A percentile compares a stretch with the other conserved stretches of the same genome.
Evolutionary conservation across 352 stramenopile species (phyloP).

Genomic region (Phytophthora hibernalis): DNA sequence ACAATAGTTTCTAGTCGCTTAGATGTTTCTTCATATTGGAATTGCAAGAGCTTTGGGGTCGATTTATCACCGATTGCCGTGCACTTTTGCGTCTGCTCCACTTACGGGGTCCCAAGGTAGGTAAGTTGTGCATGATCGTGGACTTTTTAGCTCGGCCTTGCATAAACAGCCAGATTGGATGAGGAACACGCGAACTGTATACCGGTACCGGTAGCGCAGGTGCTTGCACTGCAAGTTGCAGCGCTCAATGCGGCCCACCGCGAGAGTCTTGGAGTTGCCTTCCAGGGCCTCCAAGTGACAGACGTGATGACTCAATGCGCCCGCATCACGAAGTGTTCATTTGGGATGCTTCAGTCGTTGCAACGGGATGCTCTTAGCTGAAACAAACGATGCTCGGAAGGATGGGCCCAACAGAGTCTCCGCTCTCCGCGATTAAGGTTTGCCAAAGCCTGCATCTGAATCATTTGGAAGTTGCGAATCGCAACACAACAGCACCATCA

Average conservation of each 20-base stretch:
- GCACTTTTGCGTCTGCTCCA: not conserved
- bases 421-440: constrained; percentile 5
- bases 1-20: not conserved
- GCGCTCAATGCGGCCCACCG: not conserved
- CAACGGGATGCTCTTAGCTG: constrained; percentile 10
- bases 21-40: not conserved
- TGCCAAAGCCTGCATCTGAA: constrained; percentile 1
- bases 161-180: constrained; percentile 29
- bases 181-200: constrained; percentile 30
- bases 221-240: too few relatives aligned
- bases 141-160: constrained; percentile 14
- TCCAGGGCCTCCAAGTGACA: not conserved
- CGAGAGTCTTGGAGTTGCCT: not conserved
- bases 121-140: constrained; percentile 5
- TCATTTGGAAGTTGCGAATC: too few relatives aligned
- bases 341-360: constrained; percentile 7
- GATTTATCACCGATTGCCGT: too few relatives aligned
- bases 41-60: too few relatives aligned
- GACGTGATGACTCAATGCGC: constrained; percentile 1
- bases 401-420: constrained; percentile 6
- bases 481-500: not conserved
- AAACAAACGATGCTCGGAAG: constrained; percentile 11
- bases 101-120: not conserved
- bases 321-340: not conserved
- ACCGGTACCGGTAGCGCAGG: not conserved